Percentiles rank a stretch among this genome's conserved stretches.
phyloP scores from a whole-genome alignment of 202 grass and related monocot genomes.

The Zoysia matrella region DNA sequence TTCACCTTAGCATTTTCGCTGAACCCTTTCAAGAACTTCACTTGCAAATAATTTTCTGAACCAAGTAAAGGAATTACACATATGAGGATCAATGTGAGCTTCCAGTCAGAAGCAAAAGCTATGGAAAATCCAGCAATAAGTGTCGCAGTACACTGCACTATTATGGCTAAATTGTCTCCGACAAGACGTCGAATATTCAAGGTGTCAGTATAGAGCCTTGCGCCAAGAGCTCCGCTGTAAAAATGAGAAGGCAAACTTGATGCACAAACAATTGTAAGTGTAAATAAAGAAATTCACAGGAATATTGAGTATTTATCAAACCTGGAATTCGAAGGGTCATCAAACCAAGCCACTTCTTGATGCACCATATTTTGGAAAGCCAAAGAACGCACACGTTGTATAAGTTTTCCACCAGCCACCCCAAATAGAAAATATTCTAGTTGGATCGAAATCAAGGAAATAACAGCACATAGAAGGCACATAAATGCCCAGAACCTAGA shows the following conservation, averaged over 20 bases:
- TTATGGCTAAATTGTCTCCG: constrained; percentile 80
- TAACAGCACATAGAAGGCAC: constrained; percentile 55
- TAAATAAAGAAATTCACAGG: constrained; percentile 1
- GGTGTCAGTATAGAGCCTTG: constrained; percentile 75
- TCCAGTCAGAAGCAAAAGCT: constrained; percentile 83
- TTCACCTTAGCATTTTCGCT: constrained; percentile 74
- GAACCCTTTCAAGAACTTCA: constrained; percentile 76
- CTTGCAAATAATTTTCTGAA: constrained; percentile 68
- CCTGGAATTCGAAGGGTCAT: constrained; percentile 87
- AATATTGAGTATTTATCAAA: constrained; percentile 31
- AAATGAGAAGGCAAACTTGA: constrained; percentile 29
- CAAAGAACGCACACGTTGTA: constrained; percentile 69
- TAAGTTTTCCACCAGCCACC: constrained; percentile 76
- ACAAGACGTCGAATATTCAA: constrained; percentile 79
- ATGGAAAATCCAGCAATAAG: constrained; percentile 76
- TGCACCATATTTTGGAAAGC: constrained; percentile 71
- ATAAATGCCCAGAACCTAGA: constrained; percentile 70
- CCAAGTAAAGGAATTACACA: constrained; percentile 78
- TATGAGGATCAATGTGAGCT: constrained; percentile 73
- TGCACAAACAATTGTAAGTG: constrained; percentile 18
- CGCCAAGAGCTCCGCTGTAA: constrained; percentile 81
- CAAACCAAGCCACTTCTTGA: constrained; percentile 87
- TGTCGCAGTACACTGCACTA: constrained; percentile 79
- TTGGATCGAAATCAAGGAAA: constrained; percentile 51
- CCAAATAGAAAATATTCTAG: constrained; percentile 77